Evolutionary conservation across 2,329 filamentous ascomycete species (phyloP), one percentile per base, ranked within the genome.

Genomic region (Colletotrichum higginsianum): DNA sequence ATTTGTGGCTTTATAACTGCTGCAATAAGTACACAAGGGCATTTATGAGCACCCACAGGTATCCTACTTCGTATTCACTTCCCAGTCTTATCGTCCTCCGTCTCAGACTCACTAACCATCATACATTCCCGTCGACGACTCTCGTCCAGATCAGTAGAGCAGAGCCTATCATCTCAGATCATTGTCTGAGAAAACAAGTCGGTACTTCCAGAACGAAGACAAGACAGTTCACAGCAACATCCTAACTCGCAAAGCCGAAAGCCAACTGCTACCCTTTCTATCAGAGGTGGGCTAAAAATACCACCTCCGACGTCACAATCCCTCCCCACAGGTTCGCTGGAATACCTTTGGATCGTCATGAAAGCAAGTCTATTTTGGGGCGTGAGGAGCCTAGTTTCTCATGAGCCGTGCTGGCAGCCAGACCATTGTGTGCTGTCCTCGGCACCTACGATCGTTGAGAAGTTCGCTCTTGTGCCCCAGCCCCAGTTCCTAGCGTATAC

Each of bases 121-220:
- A 5, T 23, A 23, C 13, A 30, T 5, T 53, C 5, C 11, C 8
- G 26, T 21, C 2, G 11, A 38, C 4, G 6, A 6, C 4, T 38
- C 8, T 21, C 5, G 0, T 8, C 6, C 11, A 21, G 13, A 21
- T 3, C 0, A 21, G 2, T 4, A 4, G 18, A 18, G 13, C 3
- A 8, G 13, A n/a, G 4, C 4, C 2, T 1, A 35, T n/a, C 38
- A 4, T 55, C 18, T 4, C 38, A 11, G 23, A 55, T 1, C 8
- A 18, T 4, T 35, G 7, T 2, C 5, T 38, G 18, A 16, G 2
- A 38, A 9, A 38, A 8, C 18, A 35, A 38, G 4, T n/a, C 12
- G 8, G 1, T 18, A 8, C 18, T 35, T 35, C 46, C 16, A 38
- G n/a, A 18, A 5, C 2, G 30, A 35, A 21, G 18, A 55, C 30